Percentiles rank a stretch among this genome's conserved stretches.
These are phyloP conservation scores for Mycena vitilis DNA, from an alignment of 768 basidiomycete genomes.

Conservation along the genomic window DNA sequence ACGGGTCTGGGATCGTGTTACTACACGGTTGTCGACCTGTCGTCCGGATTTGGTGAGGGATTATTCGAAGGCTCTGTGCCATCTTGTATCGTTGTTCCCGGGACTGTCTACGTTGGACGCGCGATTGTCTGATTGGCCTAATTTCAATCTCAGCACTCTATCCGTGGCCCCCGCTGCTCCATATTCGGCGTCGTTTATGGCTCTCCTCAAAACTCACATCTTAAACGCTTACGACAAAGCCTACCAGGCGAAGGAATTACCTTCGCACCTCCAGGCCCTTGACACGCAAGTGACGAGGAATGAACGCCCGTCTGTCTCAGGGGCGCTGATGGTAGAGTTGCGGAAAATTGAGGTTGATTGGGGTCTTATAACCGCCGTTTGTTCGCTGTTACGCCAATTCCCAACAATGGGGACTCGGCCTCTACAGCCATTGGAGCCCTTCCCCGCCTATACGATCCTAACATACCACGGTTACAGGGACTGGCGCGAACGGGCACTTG, in stretches of 20 bases:
- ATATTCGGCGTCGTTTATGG: slow-evolving; percentile 26
- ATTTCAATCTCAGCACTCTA: slow-evolving; percentile 23
- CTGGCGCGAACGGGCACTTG: slow-evolving; percentile 18
- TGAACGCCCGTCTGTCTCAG: slow-evolving; percentile 2
- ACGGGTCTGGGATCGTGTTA: slow-evolving; percentile 24
- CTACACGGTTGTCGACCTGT: slow-evolving; percentile 23
- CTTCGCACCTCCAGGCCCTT: slow-evolving; percentile 19
- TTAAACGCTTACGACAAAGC: slow-evolving; percentile 27
- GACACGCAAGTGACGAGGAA: slow-evolving; percentile 9
- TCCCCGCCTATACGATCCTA: slow-evolving; percentile 22
- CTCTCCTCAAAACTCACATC: slow-evolving; percentile 29
- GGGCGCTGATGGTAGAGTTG: neutral
- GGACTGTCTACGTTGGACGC: slow-evolving; percentile 19
- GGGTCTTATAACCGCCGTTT: slow-evolving; percentile 28
- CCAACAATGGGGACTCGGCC: slow-evolving; percentile 12
- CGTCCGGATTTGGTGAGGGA: slow-evolving; percentile 23
- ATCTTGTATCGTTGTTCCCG: slow-evolving; percentile 28
- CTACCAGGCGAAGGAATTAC: slow-evolving; percentile 14
- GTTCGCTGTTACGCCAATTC: slow-evolving; percentile 18
- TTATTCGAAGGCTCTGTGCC: slow-evolving; percentile 31
- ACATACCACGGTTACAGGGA: slow-evolving; percentile 15
- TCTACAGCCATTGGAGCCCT: slow-evolving; percentile 15
- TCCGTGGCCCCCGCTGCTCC: slow-evolving; percentile 23
- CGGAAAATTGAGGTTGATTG: slow-evolving; percentile 19
- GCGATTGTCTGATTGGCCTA: slow-evolving; percentile 16